phyloP scores from a whole-genome alignment of 2,329 filamentous ascomycete species.

The Ophiostoma australiae region DNA sequence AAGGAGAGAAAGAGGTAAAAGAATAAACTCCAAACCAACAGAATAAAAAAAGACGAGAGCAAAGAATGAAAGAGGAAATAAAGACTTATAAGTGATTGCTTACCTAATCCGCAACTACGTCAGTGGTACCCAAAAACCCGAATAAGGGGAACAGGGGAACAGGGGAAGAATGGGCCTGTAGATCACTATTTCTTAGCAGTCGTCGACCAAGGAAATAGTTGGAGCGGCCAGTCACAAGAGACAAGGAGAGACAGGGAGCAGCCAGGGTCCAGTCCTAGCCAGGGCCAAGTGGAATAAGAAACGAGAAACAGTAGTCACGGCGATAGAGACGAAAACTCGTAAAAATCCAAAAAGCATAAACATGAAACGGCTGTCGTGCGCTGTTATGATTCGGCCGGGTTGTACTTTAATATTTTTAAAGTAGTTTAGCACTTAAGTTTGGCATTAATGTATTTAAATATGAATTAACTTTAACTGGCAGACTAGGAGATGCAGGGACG shows the following conservation, averaged over 20 bases:
- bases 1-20: neutral
- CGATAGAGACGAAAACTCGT: neutral
- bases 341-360: neutral
- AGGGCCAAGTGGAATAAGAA: slow-evolving; percentile 4
- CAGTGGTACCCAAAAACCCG: neutral
- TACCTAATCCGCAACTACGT: slow-evolving; percentile 5
- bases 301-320: neutral
- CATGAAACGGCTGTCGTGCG: slow-evolving; percentile 9
- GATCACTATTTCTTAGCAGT: neutral
- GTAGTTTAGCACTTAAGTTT: neutral
- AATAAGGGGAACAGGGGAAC: neutral
- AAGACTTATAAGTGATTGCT: neutral
- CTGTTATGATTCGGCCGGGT: neutral
- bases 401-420: neutral
- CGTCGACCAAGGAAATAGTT: neutral
- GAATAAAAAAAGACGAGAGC: neutral
- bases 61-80: neutral
- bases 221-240: neutral
- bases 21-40: neutral
- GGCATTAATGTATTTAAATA: neutral
- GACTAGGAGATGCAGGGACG: slow-evolving; percentile 2
- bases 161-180: slow-evolving; percentile 11
- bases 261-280: neutral
- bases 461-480: neutral
- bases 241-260: neutral